Percentiles rank a stretch among this genome's conserved stretches.
Evolutionary conservation across 495 filamentous ascomycete genomes (phyloP).

Genomic region (Tuber indicum): DNA sequence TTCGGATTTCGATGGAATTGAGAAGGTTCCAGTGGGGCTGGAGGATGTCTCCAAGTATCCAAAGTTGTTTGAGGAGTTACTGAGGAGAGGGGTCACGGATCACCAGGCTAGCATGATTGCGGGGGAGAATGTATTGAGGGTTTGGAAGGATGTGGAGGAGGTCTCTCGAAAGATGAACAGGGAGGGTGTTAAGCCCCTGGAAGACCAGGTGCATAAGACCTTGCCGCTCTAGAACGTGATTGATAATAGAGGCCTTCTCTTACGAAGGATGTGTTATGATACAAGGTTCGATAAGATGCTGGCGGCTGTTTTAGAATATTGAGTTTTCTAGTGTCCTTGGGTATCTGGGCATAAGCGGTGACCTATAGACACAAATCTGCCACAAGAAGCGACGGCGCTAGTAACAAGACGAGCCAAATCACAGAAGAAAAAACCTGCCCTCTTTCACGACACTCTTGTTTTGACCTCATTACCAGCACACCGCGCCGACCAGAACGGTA

Average conservation of each 20-base stretch:
- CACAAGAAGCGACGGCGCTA: neutral
- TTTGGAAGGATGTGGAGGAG: slow-evolving; percentile 66
- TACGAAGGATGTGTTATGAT: neutral
- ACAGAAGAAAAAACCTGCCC: neutral
- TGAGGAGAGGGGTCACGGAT: slow-evolving; percentile 61
- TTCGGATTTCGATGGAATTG: slow-evolving; percentile 67
- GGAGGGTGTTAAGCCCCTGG: slow-evolving; percentile 54
- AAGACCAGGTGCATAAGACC: slow-evolving; percentile 50
- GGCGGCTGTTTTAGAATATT: neutral
- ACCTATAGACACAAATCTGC: neutral
- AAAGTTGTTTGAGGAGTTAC: slow-evolving; percentile 65
- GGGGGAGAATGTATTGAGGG: slow-evolving; percentile 67
- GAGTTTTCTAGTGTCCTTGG: neutral
- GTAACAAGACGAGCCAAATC: neutral
- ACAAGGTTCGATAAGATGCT: neutral
- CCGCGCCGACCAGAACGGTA: neutral
- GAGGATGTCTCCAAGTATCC: slow-evolving; percentile 82
- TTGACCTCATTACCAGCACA: neutral
- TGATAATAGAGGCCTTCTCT: neutral
- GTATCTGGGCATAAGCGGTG: neutral
- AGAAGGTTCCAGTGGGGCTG: slow-evolving; percentile 53
- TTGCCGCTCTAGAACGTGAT: neutral
- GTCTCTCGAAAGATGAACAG: slow-evolving; percentile 58
- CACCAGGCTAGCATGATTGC: slow-evolving; percentile 60
- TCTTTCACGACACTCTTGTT: neutral